Evolutionary conservation across 768 basidiomycete genomes (phyloP), one percentile per base, ranked within the genome.

Genomic region (Crassisporium funariophilum): DNA sequence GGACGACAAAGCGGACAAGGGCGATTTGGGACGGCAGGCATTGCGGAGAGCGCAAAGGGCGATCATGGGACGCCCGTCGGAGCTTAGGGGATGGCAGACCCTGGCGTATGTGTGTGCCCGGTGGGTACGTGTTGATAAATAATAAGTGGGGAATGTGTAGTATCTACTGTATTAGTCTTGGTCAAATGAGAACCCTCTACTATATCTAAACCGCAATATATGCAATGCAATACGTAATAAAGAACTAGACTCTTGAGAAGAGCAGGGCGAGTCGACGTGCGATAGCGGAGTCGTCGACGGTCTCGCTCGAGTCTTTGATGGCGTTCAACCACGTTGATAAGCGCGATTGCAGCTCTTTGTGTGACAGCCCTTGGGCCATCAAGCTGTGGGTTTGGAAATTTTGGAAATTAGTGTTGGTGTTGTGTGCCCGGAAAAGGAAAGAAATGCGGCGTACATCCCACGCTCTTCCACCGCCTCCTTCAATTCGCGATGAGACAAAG

Each of bases 401-500:
- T 58, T 56, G 34, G 44, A 33, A 21, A 48, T 16, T n/a, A 39
- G 31, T 13, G 34, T 24, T 33, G 44, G 8, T 25, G 17, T 5
- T 19, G 22, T 24, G 24, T 25, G 24, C 25, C 17, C 36, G 39
- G 33, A 38, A 33, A 36, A 47, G 29, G 17, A 27, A 20, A 43
- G 4, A 22, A 38, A 47, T 37, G 25, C 12, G 13, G 74, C 87
- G 61, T 61, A 91, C 90, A 91, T 74, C 57, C 86, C 91, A 49
- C 91, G 83, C 62, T 91, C 89, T 48, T 78, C 71, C 11, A 92
- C 72, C 3, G 87, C 84, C 45, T 87, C 79, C 21, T 73, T 68
- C 5, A 91, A 68, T 52, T 85, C 86, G 3, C 70, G 68, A 15
- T 69, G 59, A 2, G 79, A 77, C 35, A 93, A 62, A 23, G 61